These are phyloP conservation scores for Rhynchosporium agropyri DNA, from an alignment of 2,329 filamentous ascomycete genomes.

Conservation along the genomic window DNA sequence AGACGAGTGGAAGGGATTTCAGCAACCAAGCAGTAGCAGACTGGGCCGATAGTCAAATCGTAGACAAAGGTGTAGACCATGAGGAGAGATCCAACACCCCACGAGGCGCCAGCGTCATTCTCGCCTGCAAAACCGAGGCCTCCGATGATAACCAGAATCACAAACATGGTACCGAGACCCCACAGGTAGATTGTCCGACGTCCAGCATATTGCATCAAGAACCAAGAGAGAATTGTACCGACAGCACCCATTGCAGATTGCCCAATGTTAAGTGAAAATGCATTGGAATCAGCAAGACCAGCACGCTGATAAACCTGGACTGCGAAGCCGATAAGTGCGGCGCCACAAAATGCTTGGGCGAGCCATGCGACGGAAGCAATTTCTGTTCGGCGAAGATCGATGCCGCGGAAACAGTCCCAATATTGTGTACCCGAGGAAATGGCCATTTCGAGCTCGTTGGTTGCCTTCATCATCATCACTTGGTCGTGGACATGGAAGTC, in stretches of 20 bases:
- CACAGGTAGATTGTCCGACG: conserved; percentile 54
- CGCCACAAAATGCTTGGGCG: conserved; percentile 62
- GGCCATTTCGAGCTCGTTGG: conserved; percentile 55
- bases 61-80: conserved; percentile 48
- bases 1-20: conserved; percentile 54
- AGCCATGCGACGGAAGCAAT: conserved; percentile 60
- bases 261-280: conserved; percentile 54
- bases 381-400: conserved; percentile 53
- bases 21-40: conserved; percentile 48
- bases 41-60: conserved; percentile 49
- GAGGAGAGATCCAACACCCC: conserved; percentile 49
- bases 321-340: conserved; percentile 62
- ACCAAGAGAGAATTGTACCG: conserved; percentile 55
- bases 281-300: conserved; percentile 50
- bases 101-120: conserved; percentile 46
- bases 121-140: conserved; percentile 52
- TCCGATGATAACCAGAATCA: conserved; percentile 51
- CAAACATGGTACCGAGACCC: conserved; percentile 47
- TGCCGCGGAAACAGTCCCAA: conserved; percentile 51
- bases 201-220: conserved; percentile 50
- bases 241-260: conserved; percentile 51
- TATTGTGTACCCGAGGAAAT: conserved; percentile 48
- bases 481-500: conserved; percentile 20
- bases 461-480: conserved; percentile 52
- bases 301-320: conserved; percentile 62